A percentile compares a stretch with the other conserved stretches of the same genome.
Conservation (phyloP, 768 basidiomycete species). For the Amanita thiersii region DNA sequence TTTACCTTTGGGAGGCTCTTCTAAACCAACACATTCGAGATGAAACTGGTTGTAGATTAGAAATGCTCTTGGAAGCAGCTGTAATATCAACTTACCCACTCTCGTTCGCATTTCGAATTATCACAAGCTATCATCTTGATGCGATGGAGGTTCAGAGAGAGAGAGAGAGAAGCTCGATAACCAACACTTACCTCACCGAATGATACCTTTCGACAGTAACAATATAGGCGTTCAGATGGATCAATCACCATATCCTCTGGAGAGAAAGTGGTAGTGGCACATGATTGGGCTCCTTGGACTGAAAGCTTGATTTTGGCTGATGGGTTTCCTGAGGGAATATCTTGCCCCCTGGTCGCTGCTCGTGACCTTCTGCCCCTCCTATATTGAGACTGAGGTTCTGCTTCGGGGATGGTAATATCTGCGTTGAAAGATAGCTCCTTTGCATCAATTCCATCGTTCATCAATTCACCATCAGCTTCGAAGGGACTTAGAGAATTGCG, state of each 20-base stretch:
- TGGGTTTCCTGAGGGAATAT: not conserved
- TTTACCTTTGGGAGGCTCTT: slow-evolving; percentile 48
- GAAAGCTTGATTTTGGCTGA: slow-evolving; percentile 3
- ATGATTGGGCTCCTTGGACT: slow-evolving; percentile 3
- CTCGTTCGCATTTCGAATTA: slow-evolving; percentile 53
- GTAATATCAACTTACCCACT: slow-evolving; percentile 62
- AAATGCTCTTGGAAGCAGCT: not conserved
- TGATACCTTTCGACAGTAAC: slow-evolving; percentile 73
- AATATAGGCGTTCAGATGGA: slow-evolving; percentile 58
- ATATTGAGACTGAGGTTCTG: not conserved
- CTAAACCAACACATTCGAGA: slow-evolving; percentile 55
- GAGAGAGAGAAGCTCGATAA: slow-evolving; percentile 3
- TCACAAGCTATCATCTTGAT: slow-evolving; percentile 85
- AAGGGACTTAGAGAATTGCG: slow-evolving; percentile 17
- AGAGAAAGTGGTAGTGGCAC: slow-evolving; percentile 4
- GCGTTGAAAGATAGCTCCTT: not conserved
- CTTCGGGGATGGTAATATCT: not conserved
- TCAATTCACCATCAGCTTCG: slow-evolving; percentile 5
- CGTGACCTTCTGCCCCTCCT: slow-evolving; percentile 3
- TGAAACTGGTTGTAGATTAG: slow-evolving; percentile 49
- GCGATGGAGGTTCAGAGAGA: slow-evolving; percentile 7
- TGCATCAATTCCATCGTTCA: not conserved
- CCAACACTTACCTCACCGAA: slow-evolving; percentile 63
- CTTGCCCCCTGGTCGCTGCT: not conserved
- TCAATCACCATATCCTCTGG: slow-evolving; percentile 18